phyloP scores from a whole-genome alignment of 2,329 filamentous ascomycete species.

The Sporothrix variecibatus region DNA sequence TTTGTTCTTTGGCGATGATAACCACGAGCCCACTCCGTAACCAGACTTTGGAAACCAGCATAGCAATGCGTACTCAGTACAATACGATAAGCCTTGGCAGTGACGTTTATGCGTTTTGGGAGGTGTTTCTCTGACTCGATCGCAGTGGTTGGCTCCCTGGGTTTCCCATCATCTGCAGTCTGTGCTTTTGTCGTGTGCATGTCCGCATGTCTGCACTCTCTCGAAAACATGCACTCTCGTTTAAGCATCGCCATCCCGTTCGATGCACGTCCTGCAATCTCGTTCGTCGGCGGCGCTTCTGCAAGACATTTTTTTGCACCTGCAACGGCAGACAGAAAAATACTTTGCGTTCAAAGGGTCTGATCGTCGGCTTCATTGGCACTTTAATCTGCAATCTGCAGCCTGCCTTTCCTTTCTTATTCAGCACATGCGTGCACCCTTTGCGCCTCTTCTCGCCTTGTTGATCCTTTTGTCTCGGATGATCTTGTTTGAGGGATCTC shows the following conservation, averaged over 20 bases:
- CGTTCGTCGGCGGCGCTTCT: neutral
- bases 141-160: neutral
- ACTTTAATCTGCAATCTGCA: neutral
- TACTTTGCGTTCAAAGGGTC: neutral
- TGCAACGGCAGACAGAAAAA: neutral
- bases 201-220: neutral
- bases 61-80: neutral
- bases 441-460: slow-evolving; percentile 6
- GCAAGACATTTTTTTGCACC: slow-evolving; percentile 1
- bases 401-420: neutral
- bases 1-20: no score
- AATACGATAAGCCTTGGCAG: neutral
- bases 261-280: slow-evolving; percentile 16
- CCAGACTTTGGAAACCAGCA: neutral
- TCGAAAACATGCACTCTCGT: neutral
- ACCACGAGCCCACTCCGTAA: neutral
- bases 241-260: neutral
- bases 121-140: slow-evolving; percentile 3
- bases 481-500: slow-evolving; percentile 14
- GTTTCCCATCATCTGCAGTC: neutral
- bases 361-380: neutral
- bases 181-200: neutral
- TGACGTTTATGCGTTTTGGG: slow-evolving; percentile 18
- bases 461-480: slow-evolving; percentile 18
- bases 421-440: neutral